Conservation (phyloP, 768 basidiomycete species). For the Mrakia hoshinonis region DNA sequence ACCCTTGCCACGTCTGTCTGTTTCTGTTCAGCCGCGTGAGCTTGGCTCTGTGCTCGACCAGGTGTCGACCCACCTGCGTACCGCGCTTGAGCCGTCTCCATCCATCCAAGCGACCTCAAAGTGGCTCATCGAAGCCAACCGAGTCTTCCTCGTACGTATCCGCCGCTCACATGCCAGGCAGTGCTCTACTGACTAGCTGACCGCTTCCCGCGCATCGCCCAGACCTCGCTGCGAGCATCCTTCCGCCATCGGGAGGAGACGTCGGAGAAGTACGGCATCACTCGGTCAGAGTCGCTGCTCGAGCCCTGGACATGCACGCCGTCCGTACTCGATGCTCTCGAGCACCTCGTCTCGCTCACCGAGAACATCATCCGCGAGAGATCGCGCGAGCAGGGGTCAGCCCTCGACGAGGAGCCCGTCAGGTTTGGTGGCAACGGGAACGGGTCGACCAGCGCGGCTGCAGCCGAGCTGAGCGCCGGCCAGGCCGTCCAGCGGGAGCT, state of each 20-base stretch:
- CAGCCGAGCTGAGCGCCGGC: constrained; percentile 17
- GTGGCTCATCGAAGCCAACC: constrained; percentile 59
- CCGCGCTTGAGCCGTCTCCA: constrained; percentile 40
- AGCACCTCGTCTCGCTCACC: constrained; percentile 57
- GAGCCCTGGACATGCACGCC: constrained; percentile 76
- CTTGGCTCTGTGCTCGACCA: constrained; percentile 61
- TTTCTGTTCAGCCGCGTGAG: constrained; percentile 46
- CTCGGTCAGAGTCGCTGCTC: constrained; percentile 49
- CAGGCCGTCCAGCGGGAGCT: constrained; percentile 37
- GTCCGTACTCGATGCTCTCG: constrained; percentile 57
- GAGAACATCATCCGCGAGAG: constrained; percentile 39
- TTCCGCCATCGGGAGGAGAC: constrained; percentile 67
- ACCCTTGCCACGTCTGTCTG: not conserved
- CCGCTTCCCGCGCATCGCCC: not conserved
- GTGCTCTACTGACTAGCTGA: not conserved
- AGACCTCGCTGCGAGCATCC: constrained; percentile 68
- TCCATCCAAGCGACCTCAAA: constrained; percentile 46
- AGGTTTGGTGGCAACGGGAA: constrained; percentile 1
- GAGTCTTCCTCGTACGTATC: constrained; percentile 56
- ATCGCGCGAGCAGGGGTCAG: constrained; percentile 38
- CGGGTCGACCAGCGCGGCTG: not conserved
- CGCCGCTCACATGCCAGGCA: not conserved
- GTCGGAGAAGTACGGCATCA: constrained; percentile 65
- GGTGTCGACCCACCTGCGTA: constrained; percentile 45
- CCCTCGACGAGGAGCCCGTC: constrained; percentile 33